Evolutionary conservation across 1,284 basidiomycete species (phyloP), one percentile per base, ranked within the genome.

Genomic region (Puccinia coronata): DNA sequence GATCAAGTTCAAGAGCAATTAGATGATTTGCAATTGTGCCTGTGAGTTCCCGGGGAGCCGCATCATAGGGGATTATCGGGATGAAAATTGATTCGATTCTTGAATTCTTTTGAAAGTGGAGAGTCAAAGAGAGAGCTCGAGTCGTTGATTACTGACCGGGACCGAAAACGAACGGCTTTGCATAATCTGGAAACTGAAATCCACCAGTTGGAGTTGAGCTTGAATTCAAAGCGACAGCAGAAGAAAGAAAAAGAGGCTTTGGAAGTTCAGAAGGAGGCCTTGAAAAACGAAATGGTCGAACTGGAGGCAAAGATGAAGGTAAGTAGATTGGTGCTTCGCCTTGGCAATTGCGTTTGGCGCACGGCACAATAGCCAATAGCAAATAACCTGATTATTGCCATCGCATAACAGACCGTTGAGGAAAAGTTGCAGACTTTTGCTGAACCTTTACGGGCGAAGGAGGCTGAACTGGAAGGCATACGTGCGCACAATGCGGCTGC

Each of bases 1-100:
- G 93, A 94, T 70, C 94, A 95, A 73, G 91, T 97, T 2, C 92
- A 96, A 85, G 87, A 85, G 34, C 91, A 95, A 84, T 87, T 96
- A 9, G 90, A 92, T 76, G 86, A 87, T 5, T 84, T 95, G 47
- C 88, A 89, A 0, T 86, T 86, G 25, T 88, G 92, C 76, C 89
- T 95, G 95, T 96, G 83, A 84, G 91, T 67, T 28, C n/a, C 3
- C 74, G 25, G 28, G 14, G 23, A 31, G 59, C 16, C 31, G 12
- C 34, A 16, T 14, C 28, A 36, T 23, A 25, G 47, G 36, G 3
- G 4, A 5, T 77, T 41, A 34, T 31, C 28, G 41, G 59, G 43
- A 36, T 14, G 34, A 61, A 25, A 57, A 25, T 28, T 53, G 25
- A 70, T 55, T 59, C 2, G 51, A 67, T 39, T 43, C 25, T 25